These are phyloP conservation scores for Tillandsia fasciculata DNA, from an alignment of 176 grass and related monocot genomes.

Conservation along the genomic window DNA sequence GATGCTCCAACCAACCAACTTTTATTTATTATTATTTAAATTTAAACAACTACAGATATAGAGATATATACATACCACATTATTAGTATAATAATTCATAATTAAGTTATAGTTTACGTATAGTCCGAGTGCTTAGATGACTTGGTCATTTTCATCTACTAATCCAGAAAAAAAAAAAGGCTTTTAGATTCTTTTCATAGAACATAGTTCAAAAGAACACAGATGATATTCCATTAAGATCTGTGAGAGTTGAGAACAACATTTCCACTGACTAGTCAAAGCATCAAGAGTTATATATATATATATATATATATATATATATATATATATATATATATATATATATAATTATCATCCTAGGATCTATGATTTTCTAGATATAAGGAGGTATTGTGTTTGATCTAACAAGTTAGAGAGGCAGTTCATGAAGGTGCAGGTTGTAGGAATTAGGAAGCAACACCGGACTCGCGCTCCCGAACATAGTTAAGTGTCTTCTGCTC, in stretches of 20 bases:
- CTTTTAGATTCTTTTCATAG: too few species aligned
- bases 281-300: not conserved
- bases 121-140: too few species aligned
- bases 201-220: not conserved
- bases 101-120: too few species aligned
- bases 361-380: constrained; percentile 11
- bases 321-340: not conserved
- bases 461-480: constrained; percentile 34
- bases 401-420: constrained; percentile 21
- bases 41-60: too few species aligned
- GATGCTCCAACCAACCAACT: constrained; percentile 2
- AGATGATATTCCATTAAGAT: not conserved
- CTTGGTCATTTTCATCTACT: too few species aligned
- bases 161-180: too few species aligned
- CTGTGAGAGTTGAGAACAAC: not conserved
- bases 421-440: constrained; percentile 4
- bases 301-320: not conserved
- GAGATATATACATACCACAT: too few species aligned
- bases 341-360: not conserved
- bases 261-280: not conserved
- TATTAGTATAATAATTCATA: too few species aligned
- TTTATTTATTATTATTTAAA: too few species aligned
- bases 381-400: constrained; percentile 11
- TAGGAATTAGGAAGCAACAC: constrained; percentile 33
- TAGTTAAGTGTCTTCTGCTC: constrained; percentile 41